phyloP scores from a whole-genome alignment of 495 filamentous ascomycete genomes.

The Physcia stellaris region DNA sequence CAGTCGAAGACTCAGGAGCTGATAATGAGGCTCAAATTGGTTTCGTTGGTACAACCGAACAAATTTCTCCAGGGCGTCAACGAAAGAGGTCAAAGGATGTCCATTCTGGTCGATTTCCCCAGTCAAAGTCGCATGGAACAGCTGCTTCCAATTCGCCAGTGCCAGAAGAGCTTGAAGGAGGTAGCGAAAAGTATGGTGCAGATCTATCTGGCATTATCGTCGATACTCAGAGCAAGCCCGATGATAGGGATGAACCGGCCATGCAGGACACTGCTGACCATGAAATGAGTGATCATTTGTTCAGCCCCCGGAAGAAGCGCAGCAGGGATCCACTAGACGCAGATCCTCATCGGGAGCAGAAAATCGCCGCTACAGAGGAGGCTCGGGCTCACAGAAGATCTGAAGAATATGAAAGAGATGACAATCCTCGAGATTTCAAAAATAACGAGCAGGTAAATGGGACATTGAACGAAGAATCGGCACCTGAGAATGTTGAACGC shows the following conservation, averaged over 20 bases:
- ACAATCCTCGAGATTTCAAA: neutral
- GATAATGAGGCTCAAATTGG: neutral
- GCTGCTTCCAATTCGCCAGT: conserved; percentile 15
- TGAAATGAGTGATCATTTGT: conserved; percentile 13
- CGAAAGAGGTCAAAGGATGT: conserved; percentile 29
- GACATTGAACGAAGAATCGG: neutral
- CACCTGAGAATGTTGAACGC: too few relatives aligned
- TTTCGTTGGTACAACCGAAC: neutral
- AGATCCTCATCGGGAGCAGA: conserved; percentile 20
- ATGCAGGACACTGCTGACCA: conserved; percentile 5
- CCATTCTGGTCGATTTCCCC: conserved; percentile 7
- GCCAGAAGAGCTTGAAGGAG: conserved; percentile 6
- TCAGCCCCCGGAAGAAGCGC: conserved; percentile 35
- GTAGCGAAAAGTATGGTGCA: conserved; percentile 2
- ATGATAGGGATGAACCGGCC: too few relatives aligned
- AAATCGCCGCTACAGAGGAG: conserved; percentile 16
- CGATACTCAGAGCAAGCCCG: too few relatives aligned
- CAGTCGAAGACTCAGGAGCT: conserved; percentile 26
- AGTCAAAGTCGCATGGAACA: conserved; percentile 1
- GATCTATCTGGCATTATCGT: too few relatives aligned
- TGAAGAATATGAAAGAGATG: conserved; percentile 12
- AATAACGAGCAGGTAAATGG: neutral
- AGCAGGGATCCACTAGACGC: conserved; percentile 38
- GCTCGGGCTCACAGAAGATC: conserved; percentile 15
- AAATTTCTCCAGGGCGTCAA: neutral